Base-by-base conservation (phyloP, 75 land plant species). In the Cryptomeria japonica region DNA sequence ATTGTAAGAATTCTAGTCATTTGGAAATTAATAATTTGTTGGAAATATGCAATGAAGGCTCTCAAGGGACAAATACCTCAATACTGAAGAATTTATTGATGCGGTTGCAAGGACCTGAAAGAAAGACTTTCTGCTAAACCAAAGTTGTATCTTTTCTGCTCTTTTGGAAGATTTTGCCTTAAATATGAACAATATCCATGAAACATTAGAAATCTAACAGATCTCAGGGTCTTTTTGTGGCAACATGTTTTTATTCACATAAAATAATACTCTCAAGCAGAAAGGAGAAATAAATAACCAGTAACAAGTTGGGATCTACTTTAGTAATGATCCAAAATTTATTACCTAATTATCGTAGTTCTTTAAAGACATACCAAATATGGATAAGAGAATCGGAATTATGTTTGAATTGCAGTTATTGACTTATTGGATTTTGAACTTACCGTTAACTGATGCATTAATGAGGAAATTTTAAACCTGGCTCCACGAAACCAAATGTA, bases 31-130 rank as follows among this genome's bases (percentile, higher is more conserved):
- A 42, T 46, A 1, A 37, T 31, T 44, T 41, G 19, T 51, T 70
- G 51, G 41, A 87, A 64, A 72, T 46, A 31, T 53, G 14, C 13
- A 53, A 34, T 92, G 90, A 89, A 94, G 95, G 90, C 88, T 93
- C 9, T 85, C 87, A 15, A 88, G 95, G 84, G 84, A 85, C 18
- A 88, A 91, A 11, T 95, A 94, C 85, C 86, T 95, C 56, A 95
- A 89, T 91, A 95, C 96, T 34, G 94, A 94, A 85, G 96, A 95
- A 84, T 95, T 95, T 89, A 92, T 95, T n/a, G 95, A 95, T 85
- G 96, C 95, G 37, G 96, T 95, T 84, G 94, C 94, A 8, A 89
- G 39, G 94, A 90, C 51, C 89, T 95, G 88, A 91, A 84, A 64
- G 80, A 89, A 11, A 92, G 89, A 56, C 90, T 95, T 61, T 64